phyloP scores from a whole-genome alignment of 352 stramenopile genomes.

The Pythium plurisporium region DNA sequence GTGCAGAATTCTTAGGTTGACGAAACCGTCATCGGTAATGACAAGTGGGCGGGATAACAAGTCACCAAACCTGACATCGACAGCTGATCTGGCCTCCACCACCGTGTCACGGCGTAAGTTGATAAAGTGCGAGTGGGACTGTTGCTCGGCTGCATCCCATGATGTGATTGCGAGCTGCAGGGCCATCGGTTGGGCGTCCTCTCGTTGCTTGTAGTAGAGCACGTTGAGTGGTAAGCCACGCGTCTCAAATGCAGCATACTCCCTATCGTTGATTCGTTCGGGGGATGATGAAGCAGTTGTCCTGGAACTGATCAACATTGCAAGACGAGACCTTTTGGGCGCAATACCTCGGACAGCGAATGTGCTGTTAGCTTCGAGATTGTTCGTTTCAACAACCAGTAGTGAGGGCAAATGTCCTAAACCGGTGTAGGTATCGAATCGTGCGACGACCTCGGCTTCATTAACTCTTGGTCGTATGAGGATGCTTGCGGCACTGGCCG shows the following conservation, averaged over 20 bases:
- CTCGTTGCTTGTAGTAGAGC: neutral
- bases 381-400: neutral
- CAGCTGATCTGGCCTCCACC: neutral
- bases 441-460: neutral
- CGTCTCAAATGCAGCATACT: neutral
- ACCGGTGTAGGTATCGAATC: neutral
- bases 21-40: conserved; percentile 2
- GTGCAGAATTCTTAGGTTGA: neutral
- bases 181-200: neutral
- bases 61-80: neutral
- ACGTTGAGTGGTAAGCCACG: neutral
- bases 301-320: neutral
- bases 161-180: neutral
- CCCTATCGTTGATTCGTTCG: neutral
- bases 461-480: neutral
- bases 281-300: neutral
- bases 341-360: neutral
- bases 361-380: neutral
- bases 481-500: conserved; percentile 28
- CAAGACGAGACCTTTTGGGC: neutral
- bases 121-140: neutral
- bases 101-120: neutral
- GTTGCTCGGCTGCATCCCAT: conserved; percentile 5
- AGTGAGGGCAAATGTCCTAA: neutral
- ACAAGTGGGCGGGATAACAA: neutral